These are phyloP conservation scores for Cutaneotrichosporon dermatis DNA, from an alignment of 1,284 basidiomycete species.

Conservation along the genomic window DNA sequence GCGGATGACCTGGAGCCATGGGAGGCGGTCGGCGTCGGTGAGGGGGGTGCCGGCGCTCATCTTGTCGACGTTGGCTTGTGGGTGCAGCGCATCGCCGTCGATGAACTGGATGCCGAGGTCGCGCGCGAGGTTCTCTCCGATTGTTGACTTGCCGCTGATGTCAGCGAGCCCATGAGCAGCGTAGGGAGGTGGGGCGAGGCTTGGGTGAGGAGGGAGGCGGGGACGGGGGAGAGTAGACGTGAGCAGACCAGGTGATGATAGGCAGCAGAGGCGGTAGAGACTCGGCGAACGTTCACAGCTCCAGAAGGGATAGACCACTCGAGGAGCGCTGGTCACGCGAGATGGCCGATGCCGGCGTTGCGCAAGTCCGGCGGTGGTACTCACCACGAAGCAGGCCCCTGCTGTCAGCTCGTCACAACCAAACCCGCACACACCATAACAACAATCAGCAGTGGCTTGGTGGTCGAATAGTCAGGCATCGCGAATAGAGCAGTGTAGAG, in stretches of 20 bases:
- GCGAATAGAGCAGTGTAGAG: no score
- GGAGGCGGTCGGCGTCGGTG: conserved; percentile 74
- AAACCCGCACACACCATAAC: conserved; percentile 37
- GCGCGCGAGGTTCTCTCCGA: conserved; percentile 63
- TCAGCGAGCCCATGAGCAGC: background rate
- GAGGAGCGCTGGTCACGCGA: no score
- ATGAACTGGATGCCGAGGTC: conserved; percentile 67
- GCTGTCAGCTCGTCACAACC: conserved; percentile 16
- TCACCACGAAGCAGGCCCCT: conserved; percentile 44
- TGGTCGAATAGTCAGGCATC: conserved; percentile 9
- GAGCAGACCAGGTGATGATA: background rate
- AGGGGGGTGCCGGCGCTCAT: conserved; percentile 78
- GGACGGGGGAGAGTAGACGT: background rate
- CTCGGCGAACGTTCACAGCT: no score
- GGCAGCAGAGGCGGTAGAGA: no score
- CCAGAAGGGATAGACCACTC: no score
- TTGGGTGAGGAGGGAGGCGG: background rate
- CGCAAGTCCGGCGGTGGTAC: background rate
- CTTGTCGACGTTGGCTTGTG: conserved; percentile 74
- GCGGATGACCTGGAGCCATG: conserved; percentile 77
- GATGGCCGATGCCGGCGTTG: background rate
- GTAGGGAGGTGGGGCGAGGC: background rate
- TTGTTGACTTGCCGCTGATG: conserved; percentile 76
- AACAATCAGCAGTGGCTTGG: conserved; percentile 45
- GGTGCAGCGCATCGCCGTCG: conserved; percentile 88